A percentile compares a stretch with the other conserved stretches of the same genome.
Conservation (phyloP, 1,284 basidiomycete species). For the Ceratobasidium sp. region DNA sequence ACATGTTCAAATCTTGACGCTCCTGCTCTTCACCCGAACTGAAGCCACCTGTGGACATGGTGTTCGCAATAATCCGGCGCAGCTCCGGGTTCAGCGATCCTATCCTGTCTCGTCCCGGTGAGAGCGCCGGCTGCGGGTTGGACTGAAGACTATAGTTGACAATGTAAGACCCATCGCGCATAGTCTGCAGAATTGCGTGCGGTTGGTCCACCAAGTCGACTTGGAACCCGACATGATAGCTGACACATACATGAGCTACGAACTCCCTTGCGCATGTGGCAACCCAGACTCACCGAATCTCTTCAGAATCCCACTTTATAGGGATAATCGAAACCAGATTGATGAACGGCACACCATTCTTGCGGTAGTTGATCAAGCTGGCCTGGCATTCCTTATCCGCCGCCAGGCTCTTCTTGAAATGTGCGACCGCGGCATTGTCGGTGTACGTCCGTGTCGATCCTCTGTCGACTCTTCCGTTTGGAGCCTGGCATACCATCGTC, state of each 20-base stretch:
- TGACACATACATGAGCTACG: conserved; percentile 55
- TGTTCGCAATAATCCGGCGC: conserved; percentile 45
- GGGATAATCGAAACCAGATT: conserved; percentile 89
- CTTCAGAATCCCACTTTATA: conserved; percentile 65
- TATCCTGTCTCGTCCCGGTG: conserved; percentile 35
- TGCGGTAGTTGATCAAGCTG: conserved; percentile 87
- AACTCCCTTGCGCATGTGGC: not conserved
- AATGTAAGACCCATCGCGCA: conserved; percentile 78
- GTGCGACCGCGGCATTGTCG: conserved; percentile 72
- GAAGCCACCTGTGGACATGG: conserved; percentile 41
- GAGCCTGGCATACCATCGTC: conserved; percentile 66
- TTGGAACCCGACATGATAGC: conserved; percentile 89
- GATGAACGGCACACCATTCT: conserved; percentile 85
- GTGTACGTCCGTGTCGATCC: conserved; percentile 76
- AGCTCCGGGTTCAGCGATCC: conserved; percentile 34
- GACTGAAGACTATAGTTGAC: conserved; percentile 61
- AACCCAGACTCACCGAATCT: conserved; percentile 51
- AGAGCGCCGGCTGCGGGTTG: conserved; percentile 48
- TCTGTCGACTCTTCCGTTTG: conserved; percentile 70
- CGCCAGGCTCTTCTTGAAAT: conserved; percentile 71
- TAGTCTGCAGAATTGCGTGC: conserved; percentile 79
- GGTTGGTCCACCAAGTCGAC: conserved; percentile 91
- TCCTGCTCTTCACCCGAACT: conserved; percentile 52
- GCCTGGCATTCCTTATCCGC: conserved; percentile 89
- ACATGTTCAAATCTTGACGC: conserved; percentile 65